A percentile compares a stretch with the other conserved stretches of the same genome.
These are phyloP conservation scores for Erigeron philadelphicus DNA, from an alignment of 140 eudicot species.

Conservation along the genomic window DNA sequence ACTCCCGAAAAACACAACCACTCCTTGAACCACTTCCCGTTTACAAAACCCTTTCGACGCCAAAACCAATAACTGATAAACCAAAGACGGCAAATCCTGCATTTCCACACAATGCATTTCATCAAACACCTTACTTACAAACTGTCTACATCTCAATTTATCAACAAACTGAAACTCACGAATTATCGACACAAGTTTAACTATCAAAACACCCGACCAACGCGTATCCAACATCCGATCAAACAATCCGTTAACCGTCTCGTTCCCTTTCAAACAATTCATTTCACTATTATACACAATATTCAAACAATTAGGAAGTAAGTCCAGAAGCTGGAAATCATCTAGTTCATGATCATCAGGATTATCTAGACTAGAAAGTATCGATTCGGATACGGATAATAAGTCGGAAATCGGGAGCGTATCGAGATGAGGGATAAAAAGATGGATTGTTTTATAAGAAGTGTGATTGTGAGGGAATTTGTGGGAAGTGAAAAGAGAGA, in stretches of 20 bases:
- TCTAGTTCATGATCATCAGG: constrained; percentile 31
- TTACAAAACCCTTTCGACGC: constrained; percentile 68
- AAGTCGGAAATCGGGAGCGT: constrained; percentile 28
- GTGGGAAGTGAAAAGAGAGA: constrained; percentile 40
- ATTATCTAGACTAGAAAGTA: constrained; percentile 27
- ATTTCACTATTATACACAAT: constrained; percentile 35
- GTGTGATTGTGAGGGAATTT: constrained; percentile 49
- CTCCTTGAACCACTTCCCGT: constrained; percentile 60
- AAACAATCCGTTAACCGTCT: constrained; percentile 31
- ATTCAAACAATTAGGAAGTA: constrained; percentile 54
- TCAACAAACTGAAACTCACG: constrained; percentile 51
- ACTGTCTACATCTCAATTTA: constrained; percentile 44
- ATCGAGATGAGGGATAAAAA: constrained; percentile 43
- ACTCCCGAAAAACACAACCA: constrained; percentile 57
- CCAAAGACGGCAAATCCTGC: constrained; percentile 75
- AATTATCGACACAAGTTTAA: constrained; percentile 54
- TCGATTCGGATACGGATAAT: constrained; percentile 33
- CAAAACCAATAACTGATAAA: constrained; percentile 69
- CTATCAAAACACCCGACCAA: constrained; percentile 60
- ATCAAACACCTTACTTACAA: constrained; percentile 56
- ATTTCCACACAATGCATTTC: constrained; percentile 55
- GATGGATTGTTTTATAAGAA: constrained; percentile 51
- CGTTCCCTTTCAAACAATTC: constrained; percentile 28
- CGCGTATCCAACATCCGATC: constrained; percentile 33
- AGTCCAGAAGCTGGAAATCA: constrained; percentile 50